phyloP scores from a whole-genome alignment of 2,329 filamentous ascomycete species.

The Sporothrix variecibatus region DNA sequence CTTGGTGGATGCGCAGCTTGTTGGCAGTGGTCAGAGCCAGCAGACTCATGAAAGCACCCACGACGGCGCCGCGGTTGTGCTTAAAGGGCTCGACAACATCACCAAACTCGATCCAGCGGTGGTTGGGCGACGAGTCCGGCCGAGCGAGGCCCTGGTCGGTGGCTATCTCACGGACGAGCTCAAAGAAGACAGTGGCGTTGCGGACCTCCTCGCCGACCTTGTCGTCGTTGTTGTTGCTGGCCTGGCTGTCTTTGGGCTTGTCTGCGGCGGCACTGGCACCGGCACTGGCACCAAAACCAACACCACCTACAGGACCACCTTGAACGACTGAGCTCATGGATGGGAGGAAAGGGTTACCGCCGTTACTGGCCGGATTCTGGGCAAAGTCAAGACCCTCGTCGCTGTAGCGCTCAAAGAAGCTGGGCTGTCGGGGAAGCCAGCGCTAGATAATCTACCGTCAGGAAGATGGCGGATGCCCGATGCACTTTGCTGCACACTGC shows the following conservation, averaged over 20 bases:
- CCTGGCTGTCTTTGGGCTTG: background rate
- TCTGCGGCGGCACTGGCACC: no score
- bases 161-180: conserved; percentile 22
- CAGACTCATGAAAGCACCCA: conserved; percentile 32
- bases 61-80: conserved; percentile 25
- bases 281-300: background rate
- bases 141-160: conserved; percentile 7
- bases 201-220: conserved; percentile 26
- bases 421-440: conserved; percentile 26
- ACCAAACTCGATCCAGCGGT: conserved; percentile 30
- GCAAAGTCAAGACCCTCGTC: conserved; percentile 27
- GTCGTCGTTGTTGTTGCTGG: background rate
- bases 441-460: conserved; percentile 38
- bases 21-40: conserved; percentile 28
- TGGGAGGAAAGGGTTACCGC: background rate
- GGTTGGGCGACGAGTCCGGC: background rate
- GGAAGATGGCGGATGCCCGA: conserved; percentile 41
- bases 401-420: conserved; percentile 32
- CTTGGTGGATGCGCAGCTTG: conserved; percentile 27
- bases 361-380: background rate
- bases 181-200: conserved; percentile 14
- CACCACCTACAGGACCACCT: background rate
- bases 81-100: conserved; percentile 26
- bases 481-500: conserved; percentile 34
- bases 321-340: conserved; percentile 6